Percentiles rank a stretch among this genome's conserved stretches.
Conservation (phyloP, 306 rosid genomes). For the Betula pendula region DNA sequence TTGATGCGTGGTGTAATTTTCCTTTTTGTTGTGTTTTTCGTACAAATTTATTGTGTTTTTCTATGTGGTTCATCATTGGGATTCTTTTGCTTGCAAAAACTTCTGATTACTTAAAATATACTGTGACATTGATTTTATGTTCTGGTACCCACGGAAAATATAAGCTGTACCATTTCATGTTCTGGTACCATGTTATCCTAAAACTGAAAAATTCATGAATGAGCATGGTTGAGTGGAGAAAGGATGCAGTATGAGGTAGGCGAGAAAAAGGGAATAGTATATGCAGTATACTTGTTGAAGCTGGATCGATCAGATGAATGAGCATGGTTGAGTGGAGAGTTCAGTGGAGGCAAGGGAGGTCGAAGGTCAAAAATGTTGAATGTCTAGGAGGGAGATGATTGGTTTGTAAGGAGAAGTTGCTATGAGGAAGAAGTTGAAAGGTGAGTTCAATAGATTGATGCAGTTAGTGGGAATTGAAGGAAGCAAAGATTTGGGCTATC, state of each 20-base stretch:
- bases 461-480: neutral
- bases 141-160: neutral
- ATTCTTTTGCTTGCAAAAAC: neutral
- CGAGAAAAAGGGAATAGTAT: neutral
- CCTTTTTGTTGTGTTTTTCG: neutral
- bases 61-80: neutral
- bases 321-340: neutral
- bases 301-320: constrained; percentile 2
- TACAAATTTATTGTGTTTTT: neutral
- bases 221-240: too few relatives aligned
- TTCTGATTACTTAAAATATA: neutral
- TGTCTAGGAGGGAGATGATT: neutral
- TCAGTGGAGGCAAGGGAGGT: neutral
- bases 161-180: neutral
- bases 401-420: neutral
- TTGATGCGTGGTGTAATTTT: neutral
- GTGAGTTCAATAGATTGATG: neutral
- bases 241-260: neutral
- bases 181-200: neutral
- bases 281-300: neutral
- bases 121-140: neutral
- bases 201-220: neutral
- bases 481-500: neutral
- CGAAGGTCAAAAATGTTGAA: neutral
- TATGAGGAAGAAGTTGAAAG: neutral